These are phyloP conservation scores for Osmozyma mogii DNA, from an alignment of 805 yeast species.

Conservation along the genomic window DNA sequence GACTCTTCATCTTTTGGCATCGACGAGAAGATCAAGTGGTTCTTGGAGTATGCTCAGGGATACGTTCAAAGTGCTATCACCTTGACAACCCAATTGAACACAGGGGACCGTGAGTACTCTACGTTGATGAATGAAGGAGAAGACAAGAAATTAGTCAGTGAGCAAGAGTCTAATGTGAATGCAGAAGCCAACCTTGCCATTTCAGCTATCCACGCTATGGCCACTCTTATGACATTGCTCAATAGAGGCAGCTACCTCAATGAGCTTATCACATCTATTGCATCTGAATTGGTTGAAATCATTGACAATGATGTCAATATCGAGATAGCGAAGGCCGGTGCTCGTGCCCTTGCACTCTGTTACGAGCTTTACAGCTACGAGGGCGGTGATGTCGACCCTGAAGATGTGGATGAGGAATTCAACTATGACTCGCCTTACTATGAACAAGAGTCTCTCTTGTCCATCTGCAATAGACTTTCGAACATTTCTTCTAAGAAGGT, in stretches of 20 bases:
- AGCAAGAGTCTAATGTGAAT: conserved; percentile 21
- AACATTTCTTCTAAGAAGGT: conserved; percentile 48
- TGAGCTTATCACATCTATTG: conserved; percentile 26
- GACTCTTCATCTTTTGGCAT: conserved; percentile 44
- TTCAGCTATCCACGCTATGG: conserved; percentile 41
- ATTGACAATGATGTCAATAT: conserved; percentile 33
- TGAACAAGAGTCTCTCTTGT: conserved; percentile 41
- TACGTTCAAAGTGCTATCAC: conserved; percentile 22
- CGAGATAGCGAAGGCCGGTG: conserved; percentile 48
- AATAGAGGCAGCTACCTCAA: conserved; percentile 36
- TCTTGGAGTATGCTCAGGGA: conserved; percentile 39
- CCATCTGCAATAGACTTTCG: conserved; percentile 34
- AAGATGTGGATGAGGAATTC: conserved; percentile 30
- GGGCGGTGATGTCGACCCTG: conserved; percentile 29
- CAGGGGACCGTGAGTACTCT: conserved; percentile 37
- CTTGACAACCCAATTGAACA: conserved; percentile 23
- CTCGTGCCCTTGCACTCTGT: conserved; percentile 46
- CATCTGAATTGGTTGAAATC: conserved; percentile 29
- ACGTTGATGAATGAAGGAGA: conserved; percentile 28
- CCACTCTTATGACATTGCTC: conserved; percentile 36
- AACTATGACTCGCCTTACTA: conserved; percentile 43
- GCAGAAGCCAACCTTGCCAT: conserved; percentile 32
- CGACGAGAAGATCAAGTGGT: conserved; percentile 36
- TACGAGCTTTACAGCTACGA: conserved; percentile 46
- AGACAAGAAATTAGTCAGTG: conserved; percentile 28